Conservation (phyloP, 805 yeast genomes). For the Starmerella tilneyi region DNA sequence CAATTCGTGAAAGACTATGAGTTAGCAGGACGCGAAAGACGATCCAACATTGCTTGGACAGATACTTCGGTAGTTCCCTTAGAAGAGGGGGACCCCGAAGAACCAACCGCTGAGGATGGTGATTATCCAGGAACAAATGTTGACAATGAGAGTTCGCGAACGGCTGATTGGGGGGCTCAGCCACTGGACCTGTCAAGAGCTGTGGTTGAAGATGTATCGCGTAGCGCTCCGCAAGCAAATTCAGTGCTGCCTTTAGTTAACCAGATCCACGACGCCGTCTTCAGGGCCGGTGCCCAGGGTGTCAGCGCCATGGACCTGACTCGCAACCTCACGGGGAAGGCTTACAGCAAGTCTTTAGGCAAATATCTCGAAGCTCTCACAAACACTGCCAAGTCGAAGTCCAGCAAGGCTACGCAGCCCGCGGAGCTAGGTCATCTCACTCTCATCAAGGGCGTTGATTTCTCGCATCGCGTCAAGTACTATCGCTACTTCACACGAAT, state of each 20-base stretch:
- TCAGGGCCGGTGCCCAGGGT: constrained; percentile 40
- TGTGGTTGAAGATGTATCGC: constrained; percentile 5
- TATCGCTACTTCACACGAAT: constrained; percentile 50
- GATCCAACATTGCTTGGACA: neutral
- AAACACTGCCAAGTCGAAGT: constrained; percentile 23
- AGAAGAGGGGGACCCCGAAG: constrained; percentile 27
- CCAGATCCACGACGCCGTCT: constrained; percentile 48
- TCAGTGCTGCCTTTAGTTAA: constrained; percentile 51
- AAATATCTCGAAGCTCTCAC: constrained; percentile 44
- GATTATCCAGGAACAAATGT: constrained; percentile 30
- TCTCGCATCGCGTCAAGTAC: constrained; percentile 62
- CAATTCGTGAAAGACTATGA: constrained; percentile 26
- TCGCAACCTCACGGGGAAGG: constrained; percentile 43
- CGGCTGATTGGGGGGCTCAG: neutral
- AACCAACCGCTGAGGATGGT: constrained; percentile 27
- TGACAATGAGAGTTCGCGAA: constrained; percentile 34
- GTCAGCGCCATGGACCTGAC: constrained; percentile 49
- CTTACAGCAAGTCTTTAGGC: constrained; percentile 43
- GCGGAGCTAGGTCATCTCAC: constrained; percentile 29
- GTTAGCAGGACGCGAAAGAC: neutral
- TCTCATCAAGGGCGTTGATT: constrained; percentile 56
- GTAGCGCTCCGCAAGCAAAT: constrained; percentile 32
- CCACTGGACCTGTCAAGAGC: constrained; percentile 16
- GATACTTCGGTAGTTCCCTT: neutral
- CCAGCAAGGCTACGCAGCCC: neutral